Evolutionary conservation across 1,284 basidiomycete genomes (phyloP).

Genomic region (Chiua sp.): DNA sequence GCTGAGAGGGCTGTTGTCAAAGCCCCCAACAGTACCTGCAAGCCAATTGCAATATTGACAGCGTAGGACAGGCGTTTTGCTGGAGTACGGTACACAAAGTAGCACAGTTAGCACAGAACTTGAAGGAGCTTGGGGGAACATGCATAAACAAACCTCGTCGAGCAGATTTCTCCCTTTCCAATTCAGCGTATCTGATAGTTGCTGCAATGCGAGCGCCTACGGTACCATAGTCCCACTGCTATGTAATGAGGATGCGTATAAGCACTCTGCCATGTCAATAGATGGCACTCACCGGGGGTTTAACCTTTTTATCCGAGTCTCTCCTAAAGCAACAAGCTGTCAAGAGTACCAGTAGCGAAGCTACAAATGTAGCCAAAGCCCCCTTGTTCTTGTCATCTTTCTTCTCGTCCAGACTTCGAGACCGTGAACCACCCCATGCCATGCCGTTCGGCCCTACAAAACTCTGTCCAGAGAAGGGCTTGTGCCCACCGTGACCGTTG

Average conservation of each 20-base stretch:
- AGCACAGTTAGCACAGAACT: conserved; percentile 10
- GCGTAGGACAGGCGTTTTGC: conserved; percentile 53
- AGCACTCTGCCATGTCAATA: not conserved
- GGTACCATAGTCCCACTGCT: conserved; percentile 29
- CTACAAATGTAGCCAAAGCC: not conserved
- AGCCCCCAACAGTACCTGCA: conserved; percentile 68
- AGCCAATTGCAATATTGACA: conserved; percentile 58
- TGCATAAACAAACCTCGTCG: conserved; percentile 36
- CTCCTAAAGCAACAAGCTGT: not conserved
- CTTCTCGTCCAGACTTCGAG: not conserved
- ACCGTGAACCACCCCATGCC: not conserved
- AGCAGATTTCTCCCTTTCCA: conserved; percentile 47
- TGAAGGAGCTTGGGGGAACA: not conserved
- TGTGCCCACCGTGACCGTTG: no score
- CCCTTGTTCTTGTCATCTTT: conserved; percentile 16
- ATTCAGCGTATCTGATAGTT: conserved; percentile 46
- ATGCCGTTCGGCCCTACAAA: no score
- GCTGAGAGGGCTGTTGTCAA: conserved; percentile 71
- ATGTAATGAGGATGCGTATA: not conserved
- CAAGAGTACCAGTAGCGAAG: not conserved
- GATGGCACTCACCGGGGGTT: conserved; percentile 11
- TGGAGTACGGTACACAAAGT: conserved; percentile 16
- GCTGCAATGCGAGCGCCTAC: conserved; percentile 50
- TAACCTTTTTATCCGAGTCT: not conserved
- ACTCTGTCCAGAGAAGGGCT: no score